These are phyloP conservation scores for Amylostereum chailletii DNA, from an alignment of 1,284 basidiomycete species.

Conservation along the genomic window DNA sequence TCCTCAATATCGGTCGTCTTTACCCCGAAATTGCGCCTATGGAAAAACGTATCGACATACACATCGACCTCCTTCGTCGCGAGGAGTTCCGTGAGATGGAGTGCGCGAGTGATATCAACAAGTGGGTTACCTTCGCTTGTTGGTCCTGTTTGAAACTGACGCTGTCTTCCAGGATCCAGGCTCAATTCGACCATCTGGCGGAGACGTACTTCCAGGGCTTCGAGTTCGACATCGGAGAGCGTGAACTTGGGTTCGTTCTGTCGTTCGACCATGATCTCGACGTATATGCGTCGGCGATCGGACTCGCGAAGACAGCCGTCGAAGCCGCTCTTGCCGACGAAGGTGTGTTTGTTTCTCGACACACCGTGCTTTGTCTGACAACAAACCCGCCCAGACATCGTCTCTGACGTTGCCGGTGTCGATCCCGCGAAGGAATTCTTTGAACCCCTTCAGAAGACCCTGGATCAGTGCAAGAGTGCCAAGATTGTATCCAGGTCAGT, in stretches of 20 bases:
- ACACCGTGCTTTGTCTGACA: background rate
- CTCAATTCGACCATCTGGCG: constrained; percentile 85
- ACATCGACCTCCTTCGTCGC: constrained; percentile 73
- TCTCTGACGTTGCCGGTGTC: constrained; percentile 63
- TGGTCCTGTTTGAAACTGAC: constrained; percentile 1
- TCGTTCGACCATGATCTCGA: constrained; percentile 87
- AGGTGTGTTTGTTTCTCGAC: constrained; percentile 34
- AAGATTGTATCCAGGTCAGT: constrained; percentile 75
- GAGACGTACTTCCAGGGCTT: constrained; percentile 78
- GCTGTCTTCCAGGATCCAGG: constrained; percentile 56
- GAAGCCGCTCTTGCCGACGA: constrained; percentile 65
- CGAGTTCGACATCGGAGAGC: constrained; percentile 81
- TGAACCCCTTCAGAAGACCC: constrained; percentile 69
- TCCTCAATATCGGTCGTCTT: constrained; percentile 77
- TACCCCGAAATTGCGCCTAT: constrained; percentile 80
- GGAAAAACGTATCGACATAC: constrained; percentile 88
- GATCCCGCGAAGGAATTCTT: constrained; percentile 70
- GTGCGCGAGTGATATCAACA: constrained; percentile 81
- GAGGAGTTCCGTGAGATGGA: constrained; percentile 92
- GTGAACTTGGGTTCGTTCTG: constrained; percentile 75
- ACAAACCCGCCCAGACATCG: constrained; percentile 43
- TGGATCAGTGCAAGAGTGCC: constrained; percentile 75
- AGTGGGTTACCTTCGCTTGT: constrained; percentile 38
- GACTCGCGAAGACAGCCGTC: constrained; percentile 82
- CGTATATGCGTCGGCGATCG: constrained; percentile 84